phyloP scores from a whole-genome alignment of 305 asterid species.

The Ilex paraguariensis region DNA sequence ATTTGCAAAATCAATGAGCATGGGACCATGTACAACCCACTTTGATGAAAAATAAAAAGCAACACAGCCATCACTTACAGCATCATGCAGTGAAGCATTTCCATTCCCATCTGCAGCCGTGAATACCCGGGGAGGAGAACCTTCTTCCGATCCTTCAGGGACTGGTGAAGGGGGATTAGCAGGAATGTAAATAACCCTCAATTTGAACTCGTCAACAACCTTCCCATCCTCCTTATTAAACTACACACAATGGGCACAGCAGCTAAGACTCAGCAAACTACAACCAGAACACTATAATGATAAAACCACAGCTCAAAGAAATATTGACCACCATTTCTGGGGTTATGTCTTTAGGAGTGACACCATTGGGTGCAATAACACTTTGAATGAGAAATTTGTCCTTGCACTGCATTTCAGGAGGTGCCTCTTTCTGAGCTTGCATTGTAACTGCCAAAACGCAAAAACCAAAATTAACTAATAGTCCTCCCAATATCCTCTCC shows the following conservation, averaged over 20 bases:
- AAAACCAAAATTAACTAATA: conserved; percentile 5
- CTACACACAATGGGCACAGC: conserved; percentile 25
- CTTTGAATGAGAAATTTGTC: conserved; percentile 88
- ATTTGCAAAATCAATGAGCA: neutral
- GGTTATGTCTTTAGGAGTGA: conserved; percentile 53
- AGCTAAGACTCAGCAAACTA: conserved; percentile 7
- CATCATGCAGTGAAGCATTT: conserved; percentile 40
- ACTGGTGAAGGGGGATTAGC: conserved; percentile 96
- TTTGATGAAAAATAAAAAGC: neutral
- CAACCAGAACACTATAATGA: conserved; percentile 9
- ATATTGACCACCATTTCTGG: conserved; percentile 55
- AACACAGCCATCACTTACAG: conserved; percentile 35
- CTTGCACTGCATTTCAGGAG: conserved; percentile 78
- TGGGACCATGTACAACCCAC: neutral
- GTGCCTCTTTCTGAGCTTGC: conserved; percentile 83
- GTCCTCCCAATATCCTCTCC: neutral
- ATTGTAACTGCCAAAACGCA: conserved; percentile 50
- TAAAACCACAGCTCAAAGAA: neutral
- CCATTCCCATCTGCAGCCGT: conserved; percentile 54
- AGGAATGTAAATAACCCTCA: conserved; percentile 78
- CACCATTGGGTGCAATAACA: conserved; percentile 58
- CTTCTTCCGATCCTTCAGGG: conserved; percentile 93
- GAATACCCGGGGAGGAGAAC: conserved; percentile 61
- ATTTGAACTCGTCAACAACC: conserved; percentile 60
- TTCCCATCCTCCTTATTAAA: conserved; percentile 60